A percentile compares a stretch with the other conserved stretches of the same genome.
phyloP scores from a whole-genome alignment of 345 rosid genomes.

The Bruguiera parviflora region DNA sequence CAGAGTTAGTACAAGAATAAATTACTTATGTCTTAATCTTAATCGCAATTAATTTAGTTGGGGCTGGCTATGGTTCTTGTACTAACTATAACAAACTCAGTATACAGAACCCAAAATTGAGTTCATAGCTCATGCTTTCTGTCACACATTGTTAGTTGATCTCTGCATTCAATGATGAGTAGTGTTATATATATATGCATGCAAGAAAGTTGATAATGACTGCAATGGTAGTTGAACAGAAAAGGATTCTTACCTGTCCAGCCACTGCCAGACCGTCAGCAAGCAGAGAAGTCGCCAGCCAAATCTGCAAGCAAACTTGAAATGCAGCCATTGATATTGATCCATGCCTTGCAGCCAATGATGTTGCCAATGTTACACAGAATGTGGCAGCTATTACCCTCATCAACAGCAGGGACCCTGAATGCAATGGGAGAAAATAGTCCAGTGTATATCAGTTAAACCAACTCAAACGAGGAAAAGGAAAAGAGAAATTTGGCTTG shows the following conservation, averaged over 20 bases:
- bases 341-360: conserved; percentile 27
- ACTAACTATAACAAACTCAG: neutral
- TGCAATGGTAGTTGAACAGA: neutral
- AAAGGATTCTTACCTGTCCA: conserved; percentile 26
- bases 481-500: neutral
- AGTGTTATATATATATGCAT: no score
- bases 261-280: conserved; percentile 34
- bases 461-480: neutral
- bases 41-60: no score
- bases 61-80: no score
- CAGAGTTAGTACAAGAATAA: no score
- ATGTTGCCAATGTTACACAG: conserved; percentile 30
- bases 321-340: conserved; percentile 33
- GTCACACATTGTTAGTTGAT: neutral
- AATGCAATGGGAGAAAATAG: neutral
- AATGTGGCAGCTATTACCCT: conserved; percentile 32
- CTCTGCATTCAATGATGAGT: neutral
- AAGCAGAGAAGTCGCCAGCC: conserved; percentile 32
- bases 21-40: no score
- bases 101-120: neutral
- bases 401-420: conserved; percentile 24
- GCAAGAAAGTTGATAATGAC: no score
- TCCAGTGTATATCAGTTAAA: conserved; percentile 1
- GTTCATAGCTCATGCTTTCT: neutral
- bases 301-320: conserved; percentile 32